Evolutionary conservation across 164 flowering plant species (phyloP).

Genomic region (Cinnamomum chago): DNA sequence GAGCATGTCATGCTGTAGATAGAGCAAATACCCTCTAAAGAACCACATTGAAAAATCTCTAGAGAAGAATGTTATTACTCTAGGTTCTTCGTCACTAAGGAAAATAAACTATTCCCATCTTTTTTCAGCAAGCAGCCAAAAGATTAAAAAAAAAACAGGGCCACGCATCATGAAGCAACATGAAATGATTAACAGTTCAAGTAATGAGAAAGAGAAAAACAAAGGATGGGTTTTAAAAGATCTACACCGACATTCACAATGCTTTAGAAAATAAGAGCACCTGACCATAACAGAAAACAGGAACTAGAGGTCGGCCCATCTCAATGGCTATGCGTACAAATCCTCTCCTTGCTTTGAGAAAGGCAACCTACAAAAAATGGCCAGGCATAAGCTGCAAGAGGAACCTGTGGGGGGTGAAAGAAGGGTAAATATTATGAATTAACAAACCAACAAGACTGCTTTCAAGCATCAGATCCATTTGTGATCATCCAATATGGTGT

Average conservation of each 20-base stretch:
- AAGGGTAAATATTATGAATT: background rate
- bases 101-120: background rate
- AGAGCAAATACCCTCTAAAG: too few species aligned
- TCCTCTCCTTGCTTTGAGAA: slow-evolving; percentile 69
- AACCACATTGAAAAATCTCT: background rate
- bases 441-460: background rate
- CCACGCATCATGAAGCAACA: background rate
- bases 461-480: background rate
- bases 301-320: slow-evolving; percentile 75
- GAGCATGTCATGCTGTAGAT: too few species aligned
- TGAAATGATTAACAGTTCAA: background rate
- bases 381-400: background rate
- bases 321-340: slow-evolving; percentile 87
- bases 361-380: slow-evolving; percentile 48
- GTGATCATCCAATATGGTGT: too few species aligned
- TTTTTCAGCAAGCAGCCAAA: background rate
- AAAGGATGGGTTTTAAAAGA: too few species aligned
- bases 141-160: background rate
- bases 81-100: too few species aligned
- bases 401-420: background rate
- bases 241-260: too few species aligned
- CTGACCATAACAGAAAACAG: slow-evolving; percentile 92
- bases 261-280: slow-evolving; percentile 28
- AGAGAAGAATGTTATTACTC: background rate
- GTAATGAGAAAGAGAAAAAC: background rate